Evolutionary conservation across 2,329 filamentous ascomycete species (phyloP), one percentile per base, ranked within the genome.

Genomic region (Cyphellophora europaea): DNA sequence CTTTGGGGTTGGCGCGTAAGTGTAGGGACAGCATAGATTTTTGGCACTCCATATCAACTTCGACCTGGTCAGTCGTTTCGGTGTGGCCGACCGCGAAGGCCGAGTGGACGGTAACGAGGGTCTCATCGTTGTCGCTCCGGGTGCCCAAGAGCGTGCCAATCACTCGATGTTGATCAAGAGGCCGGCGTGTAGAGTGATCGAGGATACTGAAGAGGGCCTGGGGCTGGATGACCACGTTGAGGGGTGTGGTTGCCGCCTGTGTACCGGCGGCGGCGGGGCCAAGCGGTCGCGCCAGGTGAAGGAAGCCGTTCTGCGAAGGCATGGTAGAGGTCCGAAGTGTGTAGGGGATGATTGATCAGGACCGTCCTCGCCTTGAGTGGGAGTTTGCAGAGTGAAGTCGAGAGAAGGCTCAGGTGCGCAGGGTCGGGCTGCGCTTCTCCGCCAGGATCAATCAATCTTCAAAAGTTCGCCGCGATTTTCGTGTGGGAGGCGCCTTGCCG

Each of bases 11-110:
- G 38, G 88, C 89, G 66, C 89, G 89, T 50, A 96, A 78, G 60
- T 94, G 89, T 52, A 98, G 71, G 41, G 84, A 82, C 39, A 96
- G 79, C 91, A 98, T 98, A 63, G 89, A 88, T 76, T 96, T 96
- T 69, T 98, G 91, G 66, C 96, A 98, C 66, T 98, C 91, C 74
- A 98, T 93, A 60, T 98, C 91, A 47, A 98, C 91, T 66, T 98
- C 91, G 54, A 98, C 91, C 66, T 98, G 91, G 65, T 98, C 91
- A 59, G 88, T 83, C 51, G 89, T 94, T 68, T 98, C 91, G 50
- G 89, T 96, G 70, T 98, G 91, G 49, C 89, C 88, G 56, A 98
- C 93, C 50, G 91, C 91, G 61, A 98, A 98, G 68, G 86, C 89
- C 57, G 86, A 93, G 57, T 86, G 80, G 55, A 98, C 91, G 65